Evolutionary conservation across 768 basidiomycete species (phyloP), one percentile per base, ranked within the genome.

Genomic region (Mycena sanguinolenta): DNA sequence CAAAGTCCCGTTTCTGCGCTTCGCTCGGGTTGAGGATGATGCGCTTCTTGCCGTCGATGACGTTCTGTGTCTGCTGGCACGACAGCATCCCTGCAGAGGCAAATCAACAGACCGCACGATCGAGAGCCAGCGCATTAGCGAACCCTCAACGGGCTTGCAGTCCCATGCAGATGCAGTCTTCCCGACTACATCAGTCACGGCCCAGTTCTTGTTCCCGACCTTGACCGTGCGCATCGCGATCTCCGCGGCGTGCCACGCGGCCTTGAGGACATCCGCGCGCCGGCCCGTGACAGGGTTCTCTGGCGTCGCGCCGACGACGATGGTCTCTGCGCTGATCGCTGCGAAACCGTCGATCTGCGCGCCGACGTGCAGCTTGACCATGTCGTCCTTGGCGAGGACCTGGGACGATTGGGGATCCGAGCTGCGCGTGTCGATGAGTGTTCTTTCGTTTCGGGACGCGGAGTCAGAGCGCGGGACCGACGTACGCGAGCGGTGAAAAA

Each of bases 311-410:
- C 96, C 95, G 36, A 98, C 89, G 69, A 98, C 90, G 76, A 99
- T 81, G 61, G 97, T 98, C 82, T 99, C 98, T 38, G 95, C 98
- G 78, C 90, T 90, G 80, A 98, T 91, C 63, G 95, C 91, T 23
- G 97, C 96, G 81, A 94, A 98, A 65, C 98, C 98, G 79, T 99
- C 97, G 81, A 99, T 96, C 78, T 99, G 98, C 23, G 97, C 96
- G 54, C 98, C 98, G 69, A 99, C 87, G 81, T 97, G 95, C 72
- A 99, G 83, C 84, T 98, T 99, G 74, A 99, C 97, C 67, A 99
- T 91, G 79, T 99, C 98, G 69, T 91, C 90, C 72, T 95, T 93
- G 30, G 88, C 89, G 73, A 97, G 87, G 59, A 81, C 87, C 79
- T 91, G 90, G 9, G 84, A 82, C 30, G 93, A 89, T 72, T 89